These are phyloP conservation scores for Avena insularis DNA, from an alignment of 176 grass and related monocot species.

Conservation along the genomic window DNA sequence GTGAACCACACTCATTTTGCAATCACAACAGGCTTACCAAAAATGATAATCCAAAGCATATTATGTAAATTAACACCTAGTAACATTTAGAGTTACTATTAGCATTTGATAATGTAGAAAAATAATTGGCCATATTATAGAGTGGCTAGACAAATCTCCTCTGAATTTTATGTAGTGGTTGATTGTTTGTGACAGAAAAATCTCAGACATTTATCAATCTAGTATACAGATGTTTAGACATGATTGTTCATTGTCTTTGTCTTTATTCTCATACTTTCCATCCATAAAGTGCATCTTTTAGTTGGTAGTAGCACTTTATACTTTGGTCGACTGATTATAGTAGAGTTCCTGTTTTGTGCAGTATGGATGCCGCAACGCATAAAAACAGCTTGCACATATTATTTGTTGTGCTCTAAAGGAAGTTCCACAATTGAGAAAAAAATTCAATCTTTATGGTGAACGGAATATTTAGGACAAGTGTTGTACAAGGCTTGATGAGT, in stretches of 20 bases:
- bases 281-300: conserved; percentile 25
- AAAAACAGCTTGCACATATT: neutral
- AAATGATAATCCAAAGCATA: too few relatives aligned
- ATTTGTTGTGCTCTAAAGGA: neutral
- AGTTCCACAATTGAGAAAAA: neutral
- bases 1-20: too few relatives aligned
- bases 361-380: neutral
- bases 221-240: neutral
- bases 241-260: neutral
- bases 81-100: too few relatives aligned
- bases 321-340: conserved; percentile 10
- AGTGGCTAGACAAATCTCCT: conserved; percentile 10
- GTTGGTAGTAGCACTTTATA: conserved; percentile 20
- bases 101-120: too few relatives aligned
- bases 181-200: conserved; percentile 34
- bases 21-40: too few relatives aligned
- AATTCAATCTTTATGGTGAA: neutral
- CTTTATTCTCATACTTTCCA: neutral
- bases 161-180: conserved; percentile 24
- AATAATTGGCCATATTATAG: too few relatives aligned
- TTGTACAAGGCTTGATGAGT: conserved; percentile 17
- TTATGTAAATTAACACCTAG: too few relatives aligned
- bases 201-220: neutral
- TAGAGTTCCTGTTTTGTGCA: neutral
- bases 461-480: conserved; percentile 22